phyloP scores from a whole-genome alignment of 768 basidiomycete genomes.

The Boletales sp. region DNA sequence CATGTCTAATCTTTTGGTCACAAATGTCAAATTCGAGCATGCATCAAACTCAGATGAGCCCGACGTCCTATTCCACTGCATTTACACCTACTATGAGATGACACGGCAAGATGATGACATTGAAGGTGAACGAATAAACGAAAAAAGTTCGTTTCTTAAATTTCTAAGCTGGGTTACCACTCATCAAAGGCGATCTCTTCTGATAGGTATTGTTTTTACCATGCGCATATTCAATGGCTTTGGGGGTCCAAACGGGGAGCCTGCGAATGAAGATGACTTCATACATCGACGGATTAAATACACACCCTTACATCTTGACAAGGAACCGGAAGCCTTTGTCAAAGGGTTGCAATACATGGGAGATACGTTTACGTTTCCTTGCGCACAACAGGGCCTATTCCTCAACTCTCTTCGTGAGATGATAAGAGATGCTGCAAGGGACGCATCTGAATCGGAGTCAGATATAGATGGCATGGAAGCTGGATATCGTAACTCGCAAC shows the following conservation, averaged over 20 bases:
- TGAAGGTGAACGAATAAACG: conserved; percentile 32
- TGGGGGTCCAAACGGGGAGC: conserved; percentile 29
- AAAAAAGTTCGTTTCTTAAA: conserved; percentile 30
- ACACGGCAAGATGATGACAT: conserved; percentile 25
- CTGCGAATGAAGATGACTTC: conserved; percentile 31
- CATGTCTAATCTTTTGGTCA: conserved; percentile 73
- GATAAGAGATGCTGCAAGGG: conserved; percentile 37
- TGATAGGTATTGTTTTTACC: conserved; percentile 57
- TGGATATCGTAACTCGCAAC: conserved; percentile 16
- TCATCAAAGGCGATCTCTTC: conserved; percentile 2
- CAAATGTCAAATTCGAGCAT: conserved; percentile 50
- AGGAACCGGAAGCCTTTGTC: conserved; percentile 55
- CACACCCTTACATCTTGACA: conserved; percentile 60
- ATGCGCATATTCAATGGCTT: conserved; percentile 45
- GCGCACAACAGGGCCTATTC: conserved; percentile 65
- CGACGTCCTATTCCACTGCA: conserved; percentile 66
- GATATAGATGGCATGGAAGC: conserved; percentile 25
- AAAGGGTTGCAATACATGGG: conserved; percentile 58
- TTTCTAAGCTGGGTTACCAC: neutral
- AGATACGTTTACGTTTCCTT: conserved; percentile 64
- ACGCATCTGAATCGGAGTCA: conserved; percentile 20
- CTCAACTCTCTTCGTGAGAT: conserved; percentile 56
- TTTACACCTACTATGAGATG: conserved; percentile 53
- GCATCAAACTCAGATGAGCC: conserved; percentile 19
- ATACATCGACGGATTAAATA: conserved; percentile 45